These are phyloP conservation scores for Rhodotorula sp. DNA, from an alignment of 1,284 basidiomycete species.

Conservation along the genomic window DNA sequence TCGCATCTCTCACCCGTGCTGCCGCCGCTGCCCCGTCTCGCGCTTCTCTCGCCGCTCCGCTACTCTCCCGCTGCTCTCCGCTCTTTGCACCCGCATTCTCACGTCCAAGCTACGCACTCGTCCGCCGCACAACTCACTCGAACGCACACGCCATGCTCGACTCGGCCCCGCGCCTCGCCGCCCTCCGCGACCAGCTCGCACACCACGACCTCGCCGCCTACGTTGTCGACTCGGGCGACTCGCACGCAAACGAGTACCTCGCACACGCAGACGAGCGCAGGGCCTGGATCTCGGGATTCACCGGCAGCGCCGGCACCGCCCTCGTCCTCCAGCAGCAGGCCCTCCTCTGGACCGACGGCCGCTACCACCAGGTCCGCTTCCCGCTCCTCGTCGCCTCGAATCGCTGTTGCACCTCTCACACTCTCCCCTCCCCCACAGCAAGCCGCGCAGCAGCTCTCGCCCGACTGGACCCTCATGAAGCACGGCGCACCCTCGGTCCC, in stretches of 20 bases:
- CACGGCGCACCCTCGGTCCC: conserved; percentile 32
- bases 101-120: too few relatives aligned
- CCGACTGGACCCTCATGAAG: conserved; percentile 34
- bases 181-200: conserved; percentile 10
- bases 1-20: neutral
- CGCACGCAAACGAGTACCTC: conserved; percentile 35
- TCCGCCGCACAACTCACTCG: neutral
- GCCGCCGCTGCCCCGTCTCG: neutral
- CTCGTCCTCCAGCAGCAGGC: conserved; percentile 23
- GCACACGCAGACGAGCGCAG: conserved; percentile 27
- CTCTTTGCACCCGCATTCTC: too few relatives aligned
- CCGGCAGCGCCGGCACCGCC: conserved; percentile 34
- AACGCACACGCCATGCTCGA: conserved; percentile 4
- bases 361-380: conserved; percentile 32
- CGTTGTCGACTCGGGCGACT: conserved; percentile 31
- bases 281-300: conserved; percentile 40
- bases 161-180: conserved; percentile 19
- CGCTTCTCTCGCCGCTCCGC: neutral
- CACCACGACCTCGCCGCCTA: conserved; percentile 22
- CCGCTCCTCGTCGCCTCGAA: too few relatives aligned
- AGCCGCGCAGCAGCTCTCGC: conserved; percentile 30
- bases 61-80: neutral
- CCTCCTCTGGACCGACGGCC: conserved; percentile 33
- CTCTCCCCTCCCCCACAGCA: too few relatives aligned
- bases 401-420: too few relatives aligned